Evolutionary conservation across 495 filamentous ascomycete genomes (phyloP).

Genomic region (Penicillium cosmopolitanum): DNA sequence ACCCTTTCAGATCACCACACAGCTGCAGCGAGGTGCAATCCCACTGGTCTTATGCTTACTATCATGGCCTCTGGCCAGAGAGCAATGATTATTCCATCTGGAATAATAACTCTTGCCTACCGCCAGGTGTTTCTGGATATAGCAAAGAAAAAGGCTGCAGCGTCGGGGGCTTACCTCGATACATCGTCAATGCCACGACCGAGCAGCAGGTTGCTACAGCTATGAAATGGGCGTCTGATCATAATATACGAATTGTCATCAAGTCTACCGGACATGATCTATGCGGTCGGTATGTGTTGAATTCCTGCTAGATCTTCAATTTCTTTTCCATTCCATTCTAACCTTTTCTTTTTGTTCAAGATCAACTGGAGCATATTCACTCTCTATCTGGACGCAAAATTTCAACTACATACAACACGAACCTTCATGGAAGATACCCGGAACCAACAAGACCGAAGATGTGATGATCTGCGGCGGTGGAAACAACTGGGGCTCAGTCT

Average conservation of each 20-base stretch:
- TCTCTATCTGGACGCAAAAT: constrained; percentile 55
- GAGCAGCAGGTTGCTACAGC: constrained; percentile 29
- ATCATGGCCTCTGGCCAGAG: constrained; percentile 27
- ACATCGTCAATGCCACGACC: constrained; percentile 38
- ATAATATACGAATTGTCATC: constrained; percentile 58
- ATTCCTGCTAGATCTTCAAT: no score
- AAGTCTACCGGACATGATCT: constrained; percentile 59
- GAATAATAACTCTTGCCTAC: constrained; percentile 31
- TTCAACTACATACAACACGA: constrained; percentile 43
- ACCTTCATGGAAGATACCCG: constrained; percentile 23
- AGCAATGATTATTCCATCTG: constrained; percentile 27
- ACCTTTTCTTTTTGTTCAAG: constrained; percentile 28
- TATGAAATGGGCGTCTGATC: constrained; percentile 51
- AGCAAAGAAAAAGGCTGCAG: constrained; percentile 21
- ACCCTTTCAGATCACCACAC: constrained; percentile 19
- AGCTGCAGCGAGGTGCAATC: constrained; percentile 25
- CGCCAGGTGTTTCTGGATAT: constrained; percentile 24
- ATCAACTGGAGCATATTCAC: constrained; percentile 51
- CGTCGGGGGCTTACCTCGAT: constrained; percentile 31
- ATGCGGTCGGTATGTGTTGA: constrained; percentile 40
- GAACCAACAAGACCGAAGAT: constrained; percentile 24
- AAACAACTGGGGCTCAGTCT: constrained; percentile 21
- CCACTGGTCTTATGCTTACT: constrained; percentile 27
- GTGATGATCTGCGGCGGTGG: constrained; percentile 34
- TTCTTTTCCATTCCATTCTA: neutral